phyloP scores from a whole-genome alignment of 2,329 filamentous ascomycete genomes.

The Colletotrichum navitas region DNA sequence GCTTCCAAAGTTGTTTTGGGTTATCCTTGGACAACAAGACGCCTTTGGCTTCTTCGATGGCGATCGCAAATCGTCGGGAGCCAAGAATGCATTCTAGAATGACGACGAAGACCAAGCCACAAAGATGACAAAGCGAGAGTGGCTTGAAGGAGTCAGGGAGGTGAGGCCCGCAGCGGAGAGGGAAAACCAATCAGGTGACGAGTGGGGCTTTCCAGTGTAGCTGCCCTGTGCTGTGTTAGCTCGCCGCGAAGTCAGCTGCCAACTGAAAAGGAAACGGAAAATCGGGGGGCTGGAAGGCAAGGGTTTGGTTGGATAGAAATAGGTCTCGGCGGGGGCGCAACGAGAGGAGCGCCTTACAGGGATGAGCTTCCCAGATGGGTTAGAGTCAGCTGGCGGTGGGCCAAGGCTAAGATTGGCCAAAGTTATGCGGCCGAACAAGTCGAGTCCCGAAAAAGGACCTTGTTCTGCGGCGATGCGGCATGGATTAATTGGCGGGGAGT shows the following conservation, averaged over 20 bases:
- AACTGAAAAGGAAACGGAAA: not conserved
- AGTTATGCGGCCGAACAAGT: constrained; percentile 33
- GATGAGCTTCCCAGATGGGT: constrained; percentile 21
- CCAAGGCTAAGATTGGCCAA: constrained; percentile 36
- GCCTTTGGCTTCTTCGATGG: constrained; percentile 18
- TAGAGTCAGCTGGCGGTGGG: constrained; percentile 19
- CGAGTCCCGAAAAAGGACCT: constrained; percentile 13
- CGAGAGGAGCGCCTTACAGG: constrained; percentile 17
- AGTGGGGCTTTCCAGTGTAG: not conserved
- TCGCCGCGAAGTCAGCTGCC: constrained; percentile 1
- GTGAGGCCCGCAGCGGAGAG: not conserved
- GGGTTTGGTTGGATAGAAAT: constrained; percentile 21
- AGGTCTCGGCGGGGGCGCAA: not conserved
- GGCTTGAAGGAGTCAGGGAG: constrained; percentile 1
- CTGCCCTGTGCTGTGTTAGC: not conserved
- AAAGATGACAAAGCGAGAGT: constrained; percentile 36
- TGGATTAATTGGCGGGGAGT: constrained; percentile 31
- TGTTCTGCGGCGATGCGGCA: constrained; percentile 31
- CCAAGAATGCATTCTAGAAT: constrained; percentile 34
- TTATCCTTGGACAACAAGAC: constrained; percentile 3
- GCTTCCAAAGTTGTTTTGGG: constrained; percentile 13
- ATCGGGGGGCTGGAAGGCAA: constrained; percentile 3
- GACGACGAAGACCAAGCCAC: constrained; percentile 39
- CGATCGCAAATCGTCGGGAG: constrained; percentile 18
- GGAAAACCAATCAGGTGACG: constrained; percentile 26